Conservation (phyloP, 495 filamentous ascomycete genomes). For the Aspergillus haitiensis region DNA sequence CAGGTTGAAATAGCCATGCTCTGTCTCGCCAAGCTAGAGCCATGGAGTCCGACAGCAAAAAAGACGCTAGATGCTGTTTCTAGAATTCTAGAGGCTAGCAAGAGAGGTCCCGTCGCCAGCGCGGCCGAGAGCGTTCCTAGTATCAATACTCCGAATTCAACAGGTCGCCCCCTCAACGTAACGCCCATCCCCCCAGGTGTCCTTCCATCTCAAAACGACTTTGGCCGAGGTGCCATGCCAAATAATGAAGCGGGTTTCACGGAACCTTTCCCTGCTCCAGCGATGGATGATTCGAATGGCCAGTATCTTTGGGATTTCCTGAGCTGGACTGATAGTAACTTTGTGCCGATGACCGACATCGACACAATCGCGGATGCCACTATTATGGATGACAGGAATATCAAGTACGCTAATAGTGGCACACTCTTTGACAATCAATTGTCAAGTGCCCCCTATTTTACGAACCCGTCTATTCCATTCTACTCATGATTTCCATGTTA, state of each 20-base stretch:
- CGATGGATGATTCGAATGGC: conserved; percentile 36
- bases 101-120: conserved; percentile 29
- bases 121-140: conserved; percentile 15
- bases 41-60: conserved; percentile 69
- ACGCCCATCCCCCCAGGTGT: conserved; percentile 4
- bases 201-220: conserved; percentile 25
- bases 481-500: conserved; percentile 18
- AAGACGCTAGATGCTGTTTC: conserved; percentile 67
- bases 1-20: conserved; percentile 70
- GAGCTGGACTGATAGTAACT: conserved; percentile 43
- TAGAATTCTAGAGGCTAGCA: conserved; percentile 66
- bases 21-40: conserved; percentile 66
- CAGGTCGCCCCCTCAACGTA: conserved; percentile 22
- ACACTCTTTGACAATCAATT: conserved; percentile 32
- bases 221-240: conserved; percentile 23
- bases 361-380: conserved; percentile 30
- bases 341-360: conserved; percentile 41
- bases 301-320: conserved; percentile 48
- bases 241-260: conserved; percentile 29
- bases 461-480: conserved; percentile 27
- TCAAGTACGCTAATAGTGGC: conserved; percentile 28
- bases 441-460: conserved; percentile 32
- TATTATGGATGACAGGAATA: conserved; percentile 35
- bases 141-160: conserved; percentile 23
- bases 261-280: conserved; percentile 30